Base-by-base conservation (phyloP, 441 rosid species). In the Populus hybrid region DNA sequence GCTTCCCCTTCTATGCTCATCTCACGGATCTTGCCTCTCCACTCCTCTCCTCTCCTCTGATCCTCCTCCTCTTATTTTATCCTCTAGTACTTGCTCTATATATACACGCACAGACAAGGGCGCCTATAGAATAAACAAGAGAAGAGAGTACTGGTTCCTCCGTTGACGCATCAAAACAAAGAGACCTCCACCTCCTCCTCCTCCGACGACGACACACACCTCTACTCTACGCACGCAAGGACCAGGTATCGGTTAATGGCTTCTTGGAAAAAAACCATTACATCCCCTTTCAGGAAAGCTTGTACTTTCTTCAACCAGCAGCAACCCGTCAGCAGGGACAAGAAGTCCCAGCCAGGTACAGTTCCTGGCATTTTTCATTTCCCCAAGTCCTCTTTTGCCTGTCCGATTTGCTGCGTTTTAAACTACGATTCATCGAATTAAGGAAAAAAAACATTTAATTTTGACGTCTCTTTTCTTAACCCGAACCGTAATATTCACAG, bases 211-310 rank as follows among this genome's bases (percentile, higher is more conserved):
- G 11, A 38, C 9, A 38, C 42, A 38, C 36, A 0, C 42, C 9
- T 38, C 42, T 2, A 24, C 36, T 38, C 42, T 2, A 24, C 36
- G 36, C 36, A 1, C 36, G 36, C 36, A 33, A 33, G 36, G 36
- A 33, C 36, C 36, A 6, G 7, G 36, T 33, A 33, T 33, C 36
- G 1, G 36, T 7, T 20, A 66, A 92, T 94, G 98, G 83, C 91
- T 80, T 92, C 96, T 14, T 91, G 97, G 97, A 94, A 92, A 87
- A 92, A 94, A 84, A 88, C 96, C 74, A 90, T 94, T 35, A 73
- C 93, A 36, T 75, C 92, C 23, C 98, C 96, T 14, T 94, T 94
- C 86, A 89, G 76, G 82, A 94, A 92, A 79, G 98, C 93, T 10
- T 84, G 90, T 75, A 90, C 93, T 81, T 89, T 90, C 87, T 94